These are phyloP conservation scores for Eucalyptus polybractea DNA, from an alignment of 345 rosid species.

Conservation along the genomic window DNA sequence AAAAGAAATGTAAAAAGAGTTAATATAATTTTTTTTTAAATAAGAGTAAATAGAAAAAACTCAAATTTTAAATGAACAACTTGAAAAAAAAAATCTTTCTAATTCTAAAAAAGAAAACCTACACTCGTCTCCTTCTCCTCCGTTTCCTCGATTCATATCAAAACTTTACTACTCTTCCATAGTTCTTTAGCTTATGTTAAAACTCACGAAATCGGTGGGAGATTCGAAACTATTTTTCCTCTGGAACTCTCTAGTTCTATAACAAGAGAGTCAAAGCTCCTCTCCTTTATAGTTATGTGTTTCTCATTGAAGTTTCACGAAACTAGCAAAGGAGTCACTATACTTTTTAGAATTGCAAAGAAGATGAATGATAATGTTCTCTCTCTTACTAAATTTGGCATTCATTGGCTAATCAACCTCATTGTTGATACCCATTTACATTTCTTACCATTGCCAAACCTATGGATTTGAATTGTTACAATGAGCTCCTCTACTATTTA, in stretches of 20 bases:
- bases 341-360: not conserved
- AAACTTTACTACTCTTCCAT: not conserved
- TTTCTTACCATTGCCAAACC: not conserved
- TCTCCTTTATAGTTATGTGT: not conserved
- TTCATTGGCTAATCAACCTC: not conserved
- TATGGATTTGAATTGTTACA: not conserved
- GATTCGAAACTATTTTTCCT: not conserved
- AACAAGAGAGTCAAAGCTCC: not conserved
- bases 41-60: too few relatives aligned
- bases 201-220: not conserved
- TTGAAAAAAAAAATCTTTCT: not conserved
- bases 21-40: too few relatives aligned
- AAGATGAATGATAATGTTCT: not conserved
- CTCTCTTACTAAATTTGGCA: not conserved
- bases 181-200: not conserved
- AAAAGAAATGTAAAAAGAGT: too few relatives aligned
- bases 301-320: not conserved
- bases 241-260: not conserved
- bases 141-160: not conserved
- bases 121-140: not conserved
- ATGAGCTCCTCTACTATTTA: not conserved
- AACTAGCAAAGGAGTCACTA: not conserved
- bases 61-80: too few relatives aligned
- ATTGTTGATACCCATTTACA: not conserved
- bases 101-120: not conserved